A percentile compares a stretch with the other conserved stretches of the same genome.
phyloP scores from a whole-genome alignment of 75 land plant genomes.

The Pinus taeda region DNA sequence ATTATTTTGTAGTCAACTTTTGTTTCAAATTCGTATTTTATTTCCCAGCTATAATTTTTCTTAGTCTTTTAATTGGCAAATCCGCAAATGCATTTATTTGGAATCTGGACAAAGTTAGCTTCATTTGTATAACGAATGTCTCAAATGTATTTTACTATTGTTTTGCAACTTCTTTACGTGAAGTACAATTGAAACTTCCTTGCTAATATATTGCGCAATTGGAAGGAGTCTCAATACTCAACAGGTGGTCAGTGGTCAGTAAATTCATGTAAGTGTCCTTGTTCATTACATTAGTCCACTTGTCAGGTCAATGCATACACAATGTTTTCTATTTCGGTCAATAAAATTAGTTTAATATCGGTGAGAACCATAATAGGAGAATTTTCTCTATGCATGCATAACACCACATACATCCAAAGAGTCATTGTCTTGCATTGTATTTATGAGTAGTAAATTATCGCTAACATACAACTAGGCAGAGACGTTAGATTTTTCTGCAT shows the following conservation, averaged over 20 bases:
- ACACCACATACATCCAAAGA: too few species aligned
- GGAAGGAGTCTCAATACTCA: constrained; percentile 77
- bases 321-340: background rate
- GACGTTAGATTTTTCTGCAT: too few species aligned
- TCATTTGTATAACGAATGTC: background rate
- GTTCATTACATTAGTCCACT: constrained; percentile 80
- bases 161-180: constrained; percentile 7
- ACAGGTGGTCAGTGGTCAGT: constrained; percentile 57
- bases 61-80: background rate
- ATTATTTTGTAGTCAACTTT: constrained; percentile 72
- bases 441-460: too few species aligned
- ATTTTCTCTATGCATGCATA: too few species aligned
- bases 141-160: background rate
- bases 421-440: too few species aligned
- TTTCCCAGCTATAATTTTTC: constrained; percentile 47
- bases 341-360: too few species aligned
- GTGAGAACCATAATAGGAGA: background rate
- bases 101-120: background rate
- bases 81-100: background rate
- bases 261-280: constrained; percentile 61
- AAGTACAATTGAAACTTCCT: constrained; percentile 64
- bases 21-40: constrained; percentile 68
- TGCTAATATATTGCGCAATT: constrained; percentile 57
- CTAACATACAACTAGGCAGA: too few species aligned
- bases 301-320: constrained; percentile 26